These are phyloP conservation scores for Brassica incana DNA, from an alignment of 345 rosid species.

Conservation along the genomic window DNA sequence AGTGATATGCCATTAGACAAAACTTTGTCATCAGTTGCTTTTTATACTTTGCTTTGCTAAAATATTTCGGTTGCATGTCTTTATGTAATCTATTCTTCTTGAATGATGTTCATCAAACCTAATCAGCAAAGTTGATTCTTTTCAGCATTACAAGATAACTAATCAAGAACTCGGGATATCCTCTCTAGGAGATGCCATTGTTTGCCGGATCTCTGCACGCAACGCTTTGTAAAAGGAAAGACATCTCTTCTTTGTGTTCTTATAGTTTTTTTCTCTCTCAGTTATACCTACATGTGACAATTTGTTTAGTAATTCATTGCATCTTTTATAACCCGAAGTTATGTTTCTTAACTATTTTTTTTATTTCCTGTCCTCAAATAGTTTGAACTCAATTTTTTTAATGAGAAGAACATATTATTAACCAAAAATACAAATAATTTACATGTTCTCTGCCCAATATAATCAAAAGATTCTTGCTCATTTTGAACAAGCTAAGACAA, in stretches of 20 bases:
- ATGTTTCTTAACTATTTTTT: background rate
- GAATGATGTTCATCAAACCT: too few species aligned
- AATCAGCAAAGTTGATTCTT: background rate
- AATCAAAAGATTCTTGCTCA: background rate
- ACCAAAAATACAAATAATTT: background rate
- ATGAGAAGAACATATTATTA: too few species aligned
- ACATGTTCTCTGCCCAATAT: background rate
- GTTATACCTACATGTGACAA: background rate
- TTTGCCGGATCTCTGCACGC: conserved; percentile 79
- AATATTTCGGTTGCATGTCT: too few species aligned
- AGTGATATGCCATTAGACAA: too few species aligned
- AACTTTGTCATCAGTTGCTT: too few species aligned
- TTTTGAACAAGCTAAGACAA: background rate
- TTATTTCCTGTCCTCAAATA: background rate
- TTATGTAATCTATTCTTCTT: too few species aligned
- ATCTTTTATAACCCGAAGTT: too few species aligned
- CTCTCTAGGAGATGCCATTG: conserved; percentile 77
- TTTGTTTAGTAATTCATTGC: background rate
- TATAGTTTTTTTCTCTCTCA: background rate
- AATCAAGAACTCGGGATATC: conserved; percentile 65
- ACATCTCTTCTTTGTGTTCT: background rate
- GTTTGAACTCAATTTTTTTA: background rate
- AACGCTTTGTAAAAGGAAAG: conserved; percentile 61
- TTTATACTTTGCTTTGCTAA: too few species aligned
- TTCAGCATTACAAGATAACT: conserved; percentile 86